phyloP scores from a whole-genome alignment of 1,139 yeast species.

The Kluyveromyces sp. region DNA sequence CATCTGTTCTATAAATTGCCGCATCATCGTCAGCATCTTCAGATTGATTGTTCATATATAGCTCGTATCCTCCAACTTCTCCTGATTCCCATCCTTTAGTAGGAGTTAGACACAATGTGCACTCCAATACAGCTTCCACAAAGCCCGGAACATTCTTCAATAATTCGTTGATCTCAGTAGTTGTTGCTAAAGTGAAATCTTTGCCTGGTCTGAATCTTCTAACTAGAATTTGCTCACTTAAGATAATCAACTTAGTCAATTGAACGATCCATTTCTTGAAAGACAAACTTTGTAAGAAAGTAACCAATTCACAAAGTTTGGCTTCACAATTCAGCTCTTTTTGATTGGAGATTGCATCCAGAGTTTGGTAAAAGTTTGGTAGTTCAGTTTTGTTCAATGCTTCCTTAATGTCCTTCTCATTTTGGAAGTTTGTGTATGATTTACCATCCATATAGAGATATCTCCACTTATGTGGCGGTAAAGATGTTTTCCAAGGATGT shows the following conservation, averaged over 20 bases:
- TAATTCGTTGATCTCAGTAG: slow-evolving; percentile 42
- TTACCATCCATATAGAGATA: slow-evolving; percentile 78
- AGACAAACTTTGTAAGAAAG: slow-evolving; percentile 49
- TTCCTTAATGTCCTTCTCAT: slow-evolving; percentile 28
- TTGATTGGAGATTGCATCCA: slow-evolving; percentile 25
- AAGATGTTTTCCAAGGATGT: slow-evolving; percentile 83
- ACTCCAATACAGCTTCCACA: slow-evolving; percentile 38
- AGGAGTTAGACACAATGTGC: slow-evolving; percentile 73
- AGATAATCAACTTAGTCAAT: slow-evolving; percentile 58
- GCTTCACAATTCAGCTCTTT: slow-evolving; percentile 21
- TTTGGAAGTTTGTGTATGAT: slow-evolving; percentile 25
- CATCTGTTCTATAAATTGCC: slow-evolving; percentile 43
- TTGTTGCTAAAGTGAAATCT: slow-evolving; percentile 88
- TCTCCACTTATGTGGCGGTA: slow-evolving; percentile 91
- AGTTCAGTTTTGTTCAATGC: slow-evolving; percentile 38
- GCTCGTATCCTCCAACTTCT: slow-evolving; percentile 88
- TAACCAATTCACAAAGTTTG: slow-evolving; percentile 46
- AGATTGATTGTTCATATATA: slow-evolving; percentile 65
- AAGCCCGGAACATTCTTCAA: slow-evolving; percentile 26
- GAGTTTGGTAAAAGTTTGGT: slow-evolving; percentile 43
- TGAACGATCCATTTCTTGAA: slow-evolving; percentile 64
- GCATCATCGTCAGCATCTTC: slow-evolving; percentile 38
- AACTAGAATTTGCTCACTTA: slow-evolving; percentile 59
- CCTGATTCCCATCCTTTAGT: slow-evolving; percentile 79
- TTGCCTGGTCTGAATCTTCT: slow-evolving; percentile 92